Evolutionary conservation across 306 rosid species (phyloP), one percentile per base, ranked within the genome.

Genomic region (Parietaria judaica): DNA sequence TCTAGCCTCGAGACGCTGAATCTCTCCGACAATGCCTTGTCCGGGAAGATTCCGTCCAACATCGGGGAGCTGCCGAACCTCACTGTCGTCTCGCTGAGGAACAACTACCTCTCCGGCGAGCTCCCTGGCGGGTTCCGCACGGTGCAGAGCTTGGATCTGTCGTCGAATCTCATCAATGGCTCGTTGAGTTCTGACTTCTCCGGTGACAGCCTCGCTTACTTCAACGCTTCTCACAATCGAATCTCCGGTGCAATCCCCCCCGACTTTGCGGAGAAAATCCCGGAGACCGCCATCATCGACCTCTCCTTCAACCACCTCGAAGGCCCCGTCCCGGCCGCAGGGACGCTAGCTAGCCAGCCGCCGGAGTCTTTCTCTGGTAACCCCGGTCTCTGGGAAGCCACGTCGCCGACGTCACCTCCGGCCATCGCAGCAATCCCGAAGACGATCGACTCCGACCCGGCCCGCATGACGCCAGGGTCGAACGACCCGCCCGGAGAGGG

Each of bases 341-440:
- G 35, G 1, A 87, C 62, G 43, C 70, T 88, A 60, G 7, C 51
- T 66, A 80, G 68, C 58, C 92, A 86, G 56, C 51, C 70, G 38
- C 12, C 75, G 1, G 39, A 14, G 50, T 67, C 79, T 1, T 86
- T 84, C 54, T 39, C 70, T 0, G 96, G 99, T 0, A 92, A 88
- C 53, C 55, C 63, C 15, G 63, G 73, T 67, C 81, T 88, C 2
- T 92, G 99, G 15, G 15, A 10, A 11, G 14, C 53, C 13, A 2
- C 53, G 14, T 54, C 77, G 36, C 80, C 90, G 1, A 77, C 73
- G 7, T 88, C 84, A 14, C 97, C 90, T 36, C 96, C 98, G 1
- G 98, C 98, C 3, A 73, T 92, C 7, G 98, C 98, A 1, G 96
- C 88, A 6, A 83, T 92, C 37, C 98, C 98, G 6, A 77, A 66